phyloP scores from a whole-genome alignment of 768 basidiomycete genomes.

The Russula griseocarnosa region DNA sequence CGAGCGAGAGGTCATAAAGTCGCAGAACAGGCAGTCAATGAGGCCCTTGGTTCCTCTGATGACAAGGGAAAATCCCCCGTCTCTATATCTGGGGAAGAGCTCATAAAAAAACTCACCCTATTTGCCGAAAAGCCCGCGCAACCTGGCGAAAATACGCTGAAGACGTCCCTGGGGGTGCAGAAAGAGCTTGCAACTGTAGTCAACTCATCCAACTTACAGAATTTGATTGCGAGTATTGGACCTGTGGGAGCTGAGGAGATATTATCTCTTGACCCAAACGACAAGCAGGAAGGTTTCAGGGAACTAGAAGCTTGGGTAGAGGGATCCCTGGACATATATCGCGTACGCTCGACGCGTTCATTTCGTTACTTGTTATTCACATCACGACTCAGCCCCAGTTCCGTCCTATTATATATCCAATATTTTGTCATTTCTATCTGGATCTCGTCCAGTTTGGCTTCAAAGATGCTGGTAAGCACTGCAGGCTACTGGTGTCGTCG shows the following conservation, averaged over 20 bases:
- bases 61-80: conserved; percentile 38
- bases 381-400: conserved; percentile 71
- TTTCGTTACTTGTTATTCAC: conserved; percentile 13
- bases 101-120: conserved; percentile 55
- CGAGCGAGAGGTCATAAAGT: conserved; percentile 44
- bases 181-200: conserved; percentile 67
- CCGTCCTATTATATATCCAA: conserved; percentile 87
- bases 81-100: conserved; percentile 47
- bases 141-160: conserved; percentile 66
- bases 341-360: conserved; percentile 45
- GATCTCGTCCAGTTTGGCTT: conserved; percentile 90
- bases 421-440: conserved; percentile 96
- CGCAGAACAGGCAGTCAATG: conserved; percentile 44
- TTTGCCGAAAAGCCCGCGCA: conserved; percentile 65
- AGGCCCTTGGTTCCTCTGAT: conserved; percentile 38
- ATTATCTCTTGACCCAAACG: conserved; percentile 73
- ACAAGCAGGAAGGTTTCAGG: conserved; percentile 80
- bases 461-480: conserved; percentile 74
- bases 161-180: conserved; percentile 60
- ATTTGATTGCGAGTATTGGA: conserved; percentile 72
- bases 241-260: conserved; percentile 79
- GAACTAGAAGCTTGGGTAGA: conserved; percentile 88
- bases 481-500: conserved; percentile 3
- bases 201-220: conserved; percentile 68
- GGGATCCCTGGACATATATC: conserved; percentile 87